Conservation (phyloP, 257 asterid genomes). For the Primulina huaijiensis region DNA sequence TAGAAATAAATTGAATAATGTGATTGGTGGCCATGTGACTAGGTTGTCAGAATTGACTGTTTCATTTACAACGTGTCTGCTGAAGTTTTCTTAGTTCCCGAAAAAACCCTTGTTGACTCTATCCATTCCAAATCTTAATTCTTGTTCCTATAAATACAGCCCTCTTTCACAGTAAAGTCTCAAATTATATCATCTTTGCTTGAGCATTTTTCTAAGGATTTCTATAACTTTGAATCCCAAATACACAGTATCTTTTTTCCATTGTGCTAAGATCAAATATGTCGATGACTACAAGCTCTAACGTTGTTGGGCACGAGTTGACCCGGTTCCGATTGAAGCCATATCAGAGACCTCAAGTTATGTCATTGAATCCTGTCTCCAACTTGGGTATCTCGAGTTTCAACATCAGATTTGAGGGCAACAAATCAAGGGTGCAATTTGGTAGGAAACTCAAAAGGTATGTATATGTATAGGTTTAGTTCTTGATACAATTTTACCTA, state of each 20-base stretch:
- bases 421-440: not conserved
- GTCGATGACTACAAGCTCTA: conserved; percentile 34
- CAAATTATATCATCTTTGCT: not conserved
- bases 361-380: conserved; percentile 18
- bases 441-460: conserved; percentile 23
- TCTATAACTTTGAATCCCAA: not conserved
- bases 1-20: too few relatives aligned
- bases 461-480: not conserved
- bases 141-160: not conserved
- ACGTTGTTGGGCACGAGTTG: conserved; percentile 12
- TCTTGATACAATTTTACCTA: not conserved
- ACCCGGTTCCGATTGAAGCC: not conserved
- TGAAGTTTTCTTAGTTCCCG: not conserved
- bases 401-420: conserved; percentile 19
- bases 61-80: conserved; percentile 15
- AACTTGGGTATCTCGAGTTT: conserved; percentile 19
- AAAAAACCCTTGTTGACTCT: conserved; percentile 12
- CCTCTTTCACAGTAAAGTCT: not conserved
- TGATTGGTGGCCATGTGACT: not conserved
- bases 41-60: not conserved
- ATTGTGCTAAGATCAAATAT: not conserved
- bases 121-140: not conserved
- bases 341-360: not conserved
- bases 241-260: not conserved
- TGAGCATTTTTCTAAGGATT: not conserved